Evolutionary conservation across 2,329 filamentous ascomycete genomes (phyloP).

Genomic region (Pseudopyricularia javanii): DNA sequence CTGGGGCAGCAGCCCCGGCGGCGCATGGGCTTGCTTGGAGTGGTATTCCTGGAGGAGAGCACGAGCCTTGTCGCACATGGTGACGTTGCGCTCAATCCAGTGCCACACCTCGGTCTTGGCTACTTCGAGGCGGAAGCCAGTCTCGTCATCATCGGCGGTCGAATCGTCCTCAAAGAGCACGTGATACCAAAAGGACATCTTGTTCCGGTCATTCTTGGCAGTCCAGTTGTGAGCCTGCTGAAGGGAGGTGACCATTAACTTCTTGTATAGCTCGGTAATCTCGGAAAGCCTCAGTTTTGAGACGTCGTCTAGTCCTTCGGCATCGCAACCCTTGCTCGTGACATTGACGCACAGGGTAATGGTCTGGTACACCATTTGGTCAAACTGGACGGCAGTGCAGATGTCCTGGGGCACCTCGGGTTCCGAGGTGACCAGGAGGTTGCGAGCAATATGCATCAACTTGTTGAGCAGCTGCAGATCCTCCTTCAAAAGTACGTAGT

Average conservation of each 20-base stretch:
- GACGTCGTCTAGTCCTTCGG: slow-evolving; percentile 46
- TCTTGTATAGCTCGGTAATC: slow-evolving; percentile 52
- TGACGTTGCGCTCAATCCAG: slow-evolving; percentile 50
- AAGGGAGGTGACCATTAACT: slow-evolving; percentile 50
- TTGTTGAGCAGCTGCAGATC: slow-evolving; percentile 53
- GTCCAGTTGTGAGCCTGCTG: slow-evolving; percentile 61
- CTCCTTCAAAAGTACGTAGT: slow-evolving; percentile 47
- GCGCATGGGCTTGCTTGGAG: slow-evolving; percentile 32
- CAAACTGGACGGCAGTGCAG: slow-evolving; percentile 50
- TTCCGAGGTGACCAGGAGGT: slow-evolving; percentile 51
- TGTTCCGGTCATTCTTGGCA: slow-evolving; percentile 56
- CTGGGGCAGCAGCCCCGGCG: slow-evolving; percentile 35
- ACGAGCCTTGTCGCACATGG: slow-evolving; percentile 43
- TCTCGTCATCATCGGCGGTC: slow-evolving; percentile 35
- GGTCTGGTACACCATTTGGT: slow-evolving; percentile 53
- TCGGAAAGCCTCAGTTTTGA: slow-evolving; percentile 46
- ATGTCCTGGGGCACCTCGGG: slow-evolving; percentile 55
- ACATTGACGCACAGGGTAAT: slow-evolving; percentile 56
- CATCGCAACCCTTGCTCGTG: slow-evolving; percentile 55
- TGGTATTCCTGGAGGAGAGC: slow-evolving; percentile 43
- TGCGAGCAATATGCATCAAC: slow-evolving; percentile 54
- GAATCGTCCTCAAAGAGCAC: slow-evolving; percentile 49
- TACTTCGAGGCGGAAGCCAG: slow-evolving; percentile 39
- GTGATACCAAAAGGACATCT: slow-evolving; percentile 58
- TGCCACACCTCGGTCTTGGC: slow-evolving; percentile 49